Conservation (phyloP, 73 alveolate genomes). For the Paramecium sonneborni region DNA sequence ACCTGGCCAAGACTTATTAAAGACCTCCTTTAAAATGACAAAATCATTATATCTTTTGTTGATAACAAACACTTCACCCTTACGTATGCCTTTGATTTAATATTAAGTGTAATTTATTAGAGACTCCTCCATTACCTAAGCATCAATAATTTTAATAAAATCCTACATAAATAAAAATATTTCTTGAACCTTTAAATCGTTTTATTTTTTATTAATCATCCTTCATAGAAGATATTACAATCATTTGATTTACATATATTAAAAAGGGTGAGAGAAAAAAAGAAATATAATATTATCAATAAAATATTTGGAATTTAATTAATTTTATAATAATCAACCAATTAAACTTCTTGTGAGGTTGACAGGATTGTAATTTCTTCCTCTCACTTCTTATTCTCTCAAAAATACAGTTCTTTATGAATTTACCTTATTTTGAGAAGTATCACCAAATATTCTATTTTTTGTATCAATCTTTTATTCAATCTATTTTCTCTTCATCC, state of each 20-base stretch:
- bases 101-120: not conserved
- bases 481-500: not conserved
- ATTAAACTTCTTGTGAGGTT: not conserved
- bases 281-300: not conserved
- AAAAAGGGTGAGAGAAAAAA: not conserved
- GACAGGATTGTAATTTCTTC: not conserved
- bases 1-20: conserved; percentile 69
- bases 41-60: conserved; percentile 19
- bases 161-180: not conserved
- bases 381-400: conserved; percentile 12
- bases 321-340: not conserved
- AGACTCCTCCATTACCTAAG: not conserved
- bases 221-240: too few relatives aligned
- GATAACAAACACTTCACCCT: not conserved
- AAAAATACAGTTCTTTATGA: not conserved
- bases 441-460: conserved; percentile 1
- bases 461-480: not conserved
- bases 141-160: conserved; percentile 1
- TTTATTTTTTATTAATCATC: too few relatives aligned
- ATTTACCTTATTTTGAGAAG: not conserved
- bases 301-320: not conserved
- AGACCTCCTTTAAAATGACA: not conserved
- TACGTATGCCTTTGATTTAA: not conserved
- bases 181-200: too few relatives aligned
- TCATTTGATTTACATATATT: too few relatives aligned